Base-by-base conservation (phyloP, 2,329 filamentous ascomycete genomes). In the Pseudocercospora crystallina region DNA sequence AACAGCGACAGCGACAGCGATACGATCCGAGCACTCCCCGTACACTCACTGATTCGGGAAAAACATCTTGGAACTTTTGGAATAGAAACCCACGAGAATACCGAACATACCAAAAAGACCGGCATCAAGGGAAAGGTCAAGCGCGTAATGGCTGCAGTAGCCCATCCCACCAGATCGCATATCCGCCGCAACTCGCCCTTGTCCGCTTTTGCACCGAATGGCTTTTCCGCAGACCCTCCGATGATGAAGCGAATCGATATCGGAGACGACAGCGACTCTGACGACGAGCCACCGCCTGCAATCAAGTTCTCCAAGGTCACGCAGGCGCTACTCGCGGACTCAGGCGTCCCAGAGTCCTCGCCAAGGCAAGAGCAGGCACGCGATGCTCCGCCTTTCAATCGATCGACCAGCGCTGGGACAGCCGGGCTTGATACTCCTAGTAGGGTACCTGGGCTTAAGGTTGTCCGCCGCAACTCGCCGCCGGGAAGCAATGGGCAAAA, bases 281-380 rank as follows among this genome's bases (percentile, higher is more conserved):
- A 96, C 71, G 92, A 96, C 65, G 92, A 96, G 71, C 89, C 95
- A 26, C 87, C 88, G 12, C 86, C 73, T 46, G 90, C 90, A 63
- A 90, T 94, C 82, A 95, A 94, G 74, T 87, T 96, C 68, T 96
- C 90, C 68, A 90, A 91, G 63, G 82, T 94, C 60, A 95, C 92
- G 42, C 92, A 94, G 67, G 91, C 90, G 14, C 77, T 96, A 12
- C 78, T 96, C 46, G 78, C 77, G 44, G 77, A 78, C 58, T 74
- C 70, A 17, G 82, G 83, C 50, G 82, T 85, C 37, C 80, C 81
- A 43, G 79, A 74, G 3, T 78, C 81, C 8, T 75, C 76, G 42
- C 71, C 71, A 15, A 76, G 77, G 47, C 72, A 75, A 50, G 76
- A 75, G 34, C 62, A 69, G 64, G 66, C 41, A 55, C 72, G 54